Conservation (phyloP, 768 basidiomycete species). For the Lentinula detonsa region DNA sequence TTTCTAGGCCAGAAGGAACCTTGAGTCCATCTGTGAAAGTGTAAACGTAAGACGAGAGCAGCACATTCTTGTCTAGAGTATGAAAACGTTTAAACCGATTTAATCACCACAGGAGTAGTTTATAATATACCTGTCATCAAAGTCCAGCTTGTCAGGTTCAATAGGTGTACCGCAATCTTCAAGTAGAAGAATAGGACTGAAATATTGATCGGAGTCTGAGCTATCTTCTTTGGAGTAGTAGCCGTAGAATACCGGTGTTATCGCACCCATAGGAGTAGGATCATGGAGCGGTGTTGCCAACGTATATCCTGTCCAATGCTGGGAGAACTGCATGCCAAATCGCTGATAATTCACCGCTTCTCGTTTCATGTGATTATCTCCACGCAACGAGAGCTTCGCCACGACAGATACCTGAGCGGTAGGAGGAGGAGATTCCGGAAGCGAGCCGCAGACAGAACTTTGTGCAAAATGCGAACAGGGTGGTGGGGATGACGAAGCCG, state of each 20-base stretch:
- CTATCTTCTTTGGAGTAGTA: conserved; percentile 32
- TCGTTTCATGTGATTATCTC: conserved; percentile 28
- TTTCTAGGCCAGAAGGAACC: conserved; percentile 31
- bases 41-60: conserved; percentile 30
- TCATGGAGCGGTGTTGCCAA: conserved; percentile 32
- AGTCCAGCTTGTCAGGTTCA: conserved; percentile 15
- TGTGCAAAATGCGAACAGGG: background rate
- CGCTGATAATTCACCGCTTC: conserved; percentile 40
- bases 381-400: conserved; percentile 36
- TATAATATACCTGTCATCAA: conserved; percentile 30
- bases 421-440: conserved; percentile 17
- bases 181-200: conserved; percentile 36
- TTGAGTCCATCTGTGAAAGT: conserved; percentile 30
- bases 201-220: conserved; percentile 13
- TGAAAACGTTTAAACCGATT: background rate
- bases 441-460: background rate
- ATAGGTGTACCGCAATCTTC: conserved; percentile 35
- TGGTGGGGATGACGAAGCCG: background rate
- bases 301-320: conserved; percentile 47
- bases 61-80: conserved; percentile 30
- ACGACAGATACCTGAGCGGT: conserved; percentile 33
- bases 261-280: conserved; percentile 40
- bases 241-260: conserved; percentile 63
- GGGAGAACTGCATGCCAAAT: conserved; percentile 38
- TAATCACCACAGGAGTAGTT: too few species aligned